Conservation (phyloP, 202 grass and related monocot genomes). For the Elaeis oleifera region DNA sequence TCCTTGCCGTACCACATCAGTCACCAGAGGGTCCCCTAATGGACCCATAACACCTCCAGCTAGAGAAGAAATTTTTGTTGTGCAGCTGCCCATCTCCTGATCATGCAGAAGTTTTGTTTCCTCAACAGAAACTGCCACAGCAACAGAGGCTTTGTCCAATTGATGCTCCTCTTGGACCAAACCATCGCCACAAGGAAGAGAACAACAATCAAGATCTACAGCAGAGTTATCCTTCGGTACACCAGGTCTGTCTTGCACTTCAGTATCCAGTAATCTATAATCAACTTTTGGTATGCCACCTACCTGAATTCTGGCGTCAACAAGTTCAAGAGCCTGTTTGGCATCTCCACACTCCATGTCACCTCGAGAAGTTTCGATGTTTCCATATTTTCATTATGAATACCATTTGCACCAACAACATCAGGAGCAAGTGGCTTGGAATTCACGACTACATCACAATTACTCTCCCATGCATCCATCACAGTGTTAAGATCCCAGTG, state of each 20-base stretch:
- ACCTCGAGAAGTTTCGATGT: slow-evolving; percentile 5
- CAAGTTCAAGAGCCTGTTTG: slow-evolving; percentile 15
- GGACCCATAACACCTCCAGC: slow-evolving; percentile 13
- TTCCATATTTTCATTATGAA: slow-evolving; percentile 24
- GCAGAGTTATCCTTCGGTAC: slow-evolving; percentile 6
- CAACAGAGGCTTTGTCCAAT: slow-evolving; percentile 21
- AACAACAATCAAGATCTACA: slow-evolving; percentile 1
- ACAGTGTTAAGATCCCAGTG: slow-evolving; percentile 94
- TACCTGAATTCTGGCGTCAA: slow-evolving; percentile 19
- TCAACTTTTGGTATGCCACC: slow-evolving; percentile 16
- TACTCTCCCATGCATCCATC: slow-evolving; percentile 73
- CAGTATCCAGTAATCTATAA: slow-evolving; percentile 6
- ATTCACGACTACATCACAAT: slow-evolving; percentile 33
- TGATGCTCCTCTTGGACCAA: slow-evolving; percentile 15
- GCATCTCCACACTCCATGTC: slow-evolving; percentile 13
- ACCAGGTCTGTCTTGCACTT: slow-evolving; percentile 22
- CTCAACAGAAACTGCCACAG: slow-evolving; percentile 14
- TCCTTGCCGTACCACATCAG: slow-evolving; percentile 23
- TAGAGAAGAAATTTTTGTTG: slow-evolving; percentile 25
- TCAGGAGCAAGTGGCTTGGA: slow-evolving; percentile 20
- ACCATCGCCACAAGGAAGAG: slow-evolving; percentile 12
- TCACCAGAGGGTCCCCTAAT: slow-evolving; percentile 11
- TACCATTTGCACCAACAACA: slow-evolving; percentile 16
- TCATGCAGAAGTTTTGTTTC: slow-evolving; percentile 31
- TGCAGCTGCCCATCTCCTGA: slow-evolving; percentile 22